Evolutionary conservation across 1,284 basidiomycete genomes (phyloP).

Genomic region (Cryptococcus hybrid): DNA sequence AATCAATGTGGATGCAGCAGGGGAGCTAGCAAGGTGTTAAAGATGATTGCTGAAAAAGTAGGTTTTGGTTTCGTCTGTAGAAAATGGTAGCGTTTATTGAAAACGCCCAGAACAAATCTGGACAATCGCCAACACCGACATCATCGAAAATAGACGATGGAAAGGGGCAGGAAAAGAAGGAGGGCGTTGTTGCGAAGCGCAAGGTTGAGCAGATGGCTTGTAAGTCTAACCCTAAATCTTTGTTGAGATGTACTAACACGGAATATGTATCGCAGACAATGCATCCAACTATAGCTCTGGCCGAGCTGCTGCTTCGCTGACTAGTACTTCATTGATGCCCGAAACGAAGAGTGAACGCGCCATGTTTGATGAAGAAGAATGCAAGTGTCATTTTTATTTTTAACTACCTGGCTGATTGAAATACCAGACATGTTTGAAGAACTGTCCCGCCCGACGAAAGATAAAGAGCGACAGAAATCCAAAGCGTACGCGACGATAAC

Average conservation of each 20-base stretch:
- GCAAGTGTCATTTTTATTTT: background rate
- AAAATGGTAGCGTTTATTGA: background rate
- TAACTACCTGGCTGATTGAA: background rate
- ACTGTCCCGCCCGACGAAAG: constrained; percentile 76
- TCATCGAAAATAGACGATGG: constrained; percentile 9
- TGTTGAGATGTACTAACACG: too few relatives aligned
- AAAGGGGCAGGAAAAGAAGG: constrained; percentile 27
- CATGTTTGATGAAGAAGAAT: constrained; percentile 71
- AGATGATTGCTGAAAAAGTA: constrained; percentile 51
- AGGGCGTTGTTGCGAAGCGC: constrained; percentile 44
- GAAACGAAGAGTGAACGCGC: constrained; percentile 73
- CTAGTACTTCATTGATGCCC: constrained; percentile 85
- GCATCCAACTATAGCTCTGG: constrained; percentile 87
- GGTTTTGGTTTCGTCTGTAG: background rate
- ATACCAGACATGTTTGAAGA: constrained; percentile 78
- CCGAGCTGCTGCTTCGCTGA: constrained; percentile 86
- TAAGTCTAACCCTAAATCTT: constrained; percentile 13
- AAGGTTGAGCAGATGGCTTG: constrained; percentile 41
- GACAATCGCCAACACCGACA: constrained; percentile 20
- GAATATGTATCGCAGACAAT: constrained; percentile 62
- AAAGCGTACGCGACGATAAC: constrained; percentile 87
- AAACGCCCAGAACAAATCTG: constrained; percentile 28
- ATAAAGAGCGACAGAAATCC: constrained; percentile 84
- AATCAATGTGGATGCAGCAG: constrained; percentile 52
- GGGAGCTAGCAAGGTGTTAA: constrained; percentile 51